Evolutionary conservation across 78 protist genomes (phyloP).

Genomic region (Protostelium mycophagum): DNA sequence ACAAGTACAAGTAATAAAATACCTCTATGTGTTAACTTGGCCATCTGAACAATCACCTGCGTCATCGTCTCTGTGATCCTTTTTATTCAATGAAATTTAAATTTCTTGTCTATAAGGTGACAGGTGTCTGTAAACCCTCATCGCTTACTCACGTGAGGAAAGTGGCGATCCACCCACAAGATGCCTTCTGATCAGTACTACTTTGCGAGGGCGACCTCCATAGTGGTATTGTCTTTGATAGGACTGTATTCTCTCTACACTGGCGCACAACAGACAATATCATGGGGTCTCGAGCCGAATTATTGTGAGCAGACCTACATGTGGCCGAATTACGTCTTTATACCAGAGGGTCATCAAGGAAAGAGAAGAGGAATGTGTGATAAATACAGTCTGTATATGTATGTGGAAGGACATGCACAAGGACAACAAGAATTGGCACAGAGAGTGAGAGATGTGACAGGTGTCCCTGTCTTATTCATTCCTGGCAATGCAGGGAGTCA

Average conservation of each 20-base stretch:
- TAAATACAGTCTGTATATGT: constrained; percentile 26
- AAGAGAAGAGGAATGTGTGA: not conserved
- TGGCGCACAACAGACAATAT: not conserved
- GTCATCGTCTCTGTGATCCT: too few species aligned
- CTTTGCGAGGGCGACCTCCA: too few species aligned
- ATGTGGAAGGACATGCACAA: constrained; percentile 21
- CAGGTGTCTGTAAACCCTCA: too few species aligned
- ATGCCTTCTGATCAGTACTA: too few species aligned
- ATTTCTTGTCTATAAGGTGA: too few species aligned
- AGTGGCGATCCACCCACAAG: too few species aligned
- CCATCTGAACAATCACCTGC: too few species aligned
- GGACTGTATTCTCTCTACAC: not conserved
- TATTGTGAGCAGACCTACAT: constrained; percentile 53
- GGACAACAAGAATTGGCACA: not conserved
- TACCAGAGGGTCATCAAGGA: constrained; percentile 25
- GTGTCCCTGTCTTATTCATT: constrained; percentile 48
- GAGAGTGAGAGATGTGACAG: constrained; percentile 23
- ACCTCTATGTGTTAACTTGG: too few species aligned
- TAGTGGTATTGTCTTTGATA: too few species aligned
- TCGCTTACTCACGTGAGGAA: too few species aligned
- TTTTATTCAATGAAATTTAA: too few species aligned
- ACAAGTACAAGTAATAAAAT: constrained; percentile 23
- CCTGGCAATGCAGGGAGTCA: constrained; percentile 64
- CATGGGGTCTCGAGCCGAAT: constrained; percentile 25
- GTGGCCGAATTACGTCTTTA: constrained; percentile 33